A percentile compares a stretch with the other conserved stretches of the same genome.
Conservation (phyloP, 2,329 filamentous ascomycete genomes). For the Clarireedia homoeocarpa region DNA sequence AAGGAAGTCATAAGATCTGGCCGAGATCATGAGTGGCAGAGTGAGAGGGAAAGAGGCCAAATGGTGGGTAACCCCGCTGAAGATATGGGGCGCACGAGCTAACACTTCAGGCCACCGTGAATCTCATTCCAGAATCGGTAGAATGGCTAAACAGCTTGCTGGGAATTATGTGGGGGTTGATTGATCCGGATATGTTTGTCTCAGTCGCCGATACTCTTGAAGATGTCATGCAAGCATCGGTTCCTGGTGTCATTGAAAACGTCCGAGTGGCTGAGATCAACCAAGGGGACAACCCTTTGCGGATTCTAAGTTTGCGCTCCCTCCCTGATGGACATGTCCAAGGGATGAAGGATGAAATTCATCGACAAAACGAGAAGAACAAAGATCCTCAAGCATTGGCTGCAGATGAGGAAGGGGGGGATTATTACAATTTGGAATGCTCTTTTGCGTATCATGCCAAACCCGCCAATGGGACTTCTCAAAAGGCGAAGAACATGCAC, state of each 20-base stretch:
- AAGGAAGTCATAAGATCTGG: slow-evolving; percentile 81
- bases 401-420: slow-evolving; percentile 82
- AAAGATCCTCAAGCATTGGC: slow-evolving; percentile 84
- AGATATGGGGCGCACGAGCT: background rate
- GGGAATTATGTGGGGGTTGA: slow-evolving; percentile 76
- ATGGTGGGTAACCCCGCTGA: slow-evolving; percentile 40
- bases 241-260: slow-evolving; percentile 86
- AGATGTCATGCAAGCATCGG: slow-evolving; percentile 94
- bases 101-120: slow-evolving; percentile 56
- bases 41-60: slow-evolving; percentile 76
- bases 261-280: slow-evolving; percentile 92
- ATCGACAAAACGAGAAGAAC: slow-evolving; percentile 67
- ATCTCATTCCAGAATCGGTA: slow-evolving; percentile 86
- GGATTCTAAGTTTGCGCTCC: slow-evolving; percentile 79
- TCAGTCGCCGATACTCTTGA: slow-evolving; percentile 83
- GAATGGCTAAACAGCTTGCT: slow-evolving; percentile 94
- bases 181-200: slow-evolving; percentile 94
- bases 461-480: slow-evolving; percentile 63
- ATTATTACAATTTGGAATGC: slow-evolving; percentile 88
- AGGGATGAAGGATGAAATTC: slow-evolving; percentile 74
- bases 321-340: slow-evolving; percentile 75
- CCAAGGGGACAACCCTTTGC: slow-evolving; percentile 83
- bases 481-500: slow-evolving; percentile 90
- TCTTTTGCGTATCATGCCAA: slow-evolving; percentile 87
- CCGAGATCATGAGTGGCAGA: slow-evolving; percentile 77